Base-by-base conservation (phyloP, 1,284 basidiomycete species). In the Neonothopanus nambi region DNA sequence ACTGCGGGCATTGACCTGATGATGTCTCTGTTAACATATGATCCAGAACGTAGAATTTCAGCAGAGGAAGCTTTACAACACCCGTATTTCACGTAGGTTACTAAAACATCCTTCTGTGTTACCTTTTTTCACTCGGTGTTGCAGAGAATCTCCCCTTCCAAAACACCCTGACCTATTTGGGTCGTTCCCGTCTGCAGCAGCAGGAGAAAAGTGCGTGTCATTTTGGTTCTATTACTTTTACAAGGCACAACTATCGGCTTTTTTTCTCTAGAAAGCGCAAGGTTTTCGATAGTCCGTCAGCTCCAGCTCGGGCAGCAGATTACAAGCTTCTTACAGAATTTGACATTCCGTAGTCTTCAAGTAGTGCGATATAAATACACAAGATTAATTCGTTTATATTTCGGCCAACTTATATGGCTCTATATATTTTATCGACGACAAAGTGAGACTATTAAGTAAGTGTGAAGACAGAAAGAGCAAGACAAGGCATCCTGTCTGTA, bases 101-200 rank as follows among this genome's bases (percentile, higher is more conserved):
- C 8, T 8, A 33, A 33, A 33, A 13, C 8, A 33, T 39, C 50
- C 40, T 39, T 43, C 52, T 47, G 56, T 30, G 17, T 21, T 26
- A 42, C 45, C 2, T 15, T 26, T 24, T 62, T 52, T 35, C 15
- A 18, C 48, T 35, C 5, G 38, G 11, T 33, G 45, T 36, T 46
- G 4, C 63, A 95, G 93, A 4, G 97, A 99, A 72, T 87, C 91
- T 1, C 97, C 97, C 0, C 71, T 91, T 37, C 96, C 97, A 0
- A 98, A 99, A 64, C 96, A 99, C 69, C 93, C 95, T n/a, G 95
- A 98, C 65, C 75, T 96, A 51, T 99, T 99, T 70, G 86, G 92
- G 1, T 96, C 93, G 1, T 99, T 99, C 70, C 97, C 97, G 15
- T 95, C 92, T 38, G 84, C 90, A 18, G 97, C 97, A n/a, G 94